Conservation (phyloP, 2,329 filamentous ascomycete species). For the Pestalotiopsis sp. region DNA sequence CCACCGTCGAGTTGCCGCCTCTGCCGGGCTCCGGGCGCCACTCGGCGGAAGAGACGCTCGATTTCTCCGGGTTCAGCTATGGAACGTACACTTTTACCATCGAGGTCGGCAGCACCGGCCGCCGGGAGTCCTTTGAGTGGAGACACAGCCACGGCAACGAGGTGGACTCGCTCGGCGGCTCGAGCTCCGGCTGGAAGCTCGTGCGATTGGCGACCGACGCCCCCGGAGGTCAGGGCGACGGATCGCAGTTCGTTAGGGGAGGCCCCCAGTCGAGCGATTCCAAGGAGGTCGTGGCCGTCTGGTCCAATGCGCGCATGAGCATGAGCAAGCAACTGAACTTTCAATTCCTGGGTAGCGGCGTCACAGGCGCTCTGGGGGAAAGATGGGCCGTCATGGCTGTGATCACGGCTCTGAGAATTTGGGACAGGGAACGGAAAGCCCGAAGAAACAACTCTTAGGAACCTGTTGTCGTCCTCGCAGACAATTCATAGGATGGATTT, state of each 20-base stretch:
- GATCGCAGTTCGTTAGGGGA: constrained; percentile 4
- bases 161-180: constrained; percentile 18
- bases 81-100: constrained; percentile 17
- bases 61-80: constrained; percentile 6
- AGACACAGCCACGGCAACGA: constrained; percentile 23
- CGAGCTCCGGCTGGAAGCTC: constrained; percentile 26
- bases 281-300: constrained; percentile 26
- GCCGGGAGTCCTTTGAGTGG: constrained; percentile 29
- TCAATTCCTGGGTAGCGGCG: constrained; percentile 24
- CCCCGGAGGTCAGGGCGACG: constrained; percentile 15
- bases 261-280: constrained; percentile 22
- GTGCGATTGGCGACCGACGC: constrained; percentile 19
- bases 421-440: constrained; percentile 15
- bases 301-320: constrained; percentile 19
- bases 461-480: not conserved
- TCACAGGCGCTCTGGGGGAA: constrained; percentile 24
- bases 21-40: not conserved
- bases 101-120: constrained; percentile 19
- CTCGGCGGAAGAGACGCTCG: not conserved
- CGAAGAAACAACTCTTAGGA: not conserved
- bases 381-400: constrained; percentile 22
- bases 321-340: constrained; percentile 25
- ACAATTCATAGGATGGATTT: no score
- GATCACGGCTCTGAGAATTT: constrained; percentile 24
- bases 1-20: constrained; percentile 8